Evolutionary conservation across 169 alveolate species (phyloP), one percentile per base, ranked within the genome.

Genomic region (Plasmodium gonderi): DNA sequence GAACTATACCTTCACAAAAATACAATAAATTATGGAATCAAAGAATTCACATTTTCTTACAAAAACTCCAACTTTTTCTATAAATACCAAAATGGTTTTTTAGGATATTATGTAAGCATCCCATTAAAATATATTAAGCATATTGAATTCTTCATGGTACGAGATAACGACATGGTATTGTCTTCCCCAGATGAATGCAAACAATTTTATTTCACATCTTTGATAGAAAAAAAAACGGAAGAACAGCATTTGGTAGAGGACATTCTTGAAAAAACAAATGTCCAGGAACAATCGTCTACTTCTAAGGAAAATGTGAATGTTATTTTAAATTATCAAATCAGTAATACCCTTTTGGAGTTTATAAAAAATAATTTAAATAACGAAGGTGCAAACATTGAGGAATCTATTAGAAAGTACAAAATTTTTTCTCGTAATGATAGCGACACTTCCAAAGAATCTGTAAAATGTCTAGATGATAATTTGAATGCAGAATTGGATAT

Each of bases 11-110:
- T 83, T 4, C 64, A 83, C 77, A 83, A 83, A 29, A 83, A 83
- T 42, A 83, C 92, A 11, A 23, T 47, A 36, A 83, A 83, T 64
- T 69, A 83, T 45, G 17, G 40, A 33, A 83, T 64, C 44, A 47
- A 83, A 49, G 92, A 83, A 3, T 72, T 45, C 77, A 83, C 92
- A 0, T 83, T 83, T 69, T 45, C 92, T 1, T 83, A 83, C 38
- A 42, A 69, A 9, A 83, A 83, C 40, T 83, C 92, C 0, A 83
- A 83, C 23, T 83, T n/a, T 45, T 83, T 69, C 17, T 83, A 72
- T 60, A n/a, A 31, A 8, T 72, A 69, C 6, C 33, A 76, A 83
- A 83, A 83, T 49, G 92, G 92, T 1, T 83, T 83, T 1, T 36
- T 83, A 40, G 75, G 80, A 0, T 83, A 69, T 20, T 83, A 83